Percentiles rank a stretch among this genome's conserved stretches.
Conservation (phyloP, 164 flowering plant species). For the Pachysandra terminalis region DNA sequence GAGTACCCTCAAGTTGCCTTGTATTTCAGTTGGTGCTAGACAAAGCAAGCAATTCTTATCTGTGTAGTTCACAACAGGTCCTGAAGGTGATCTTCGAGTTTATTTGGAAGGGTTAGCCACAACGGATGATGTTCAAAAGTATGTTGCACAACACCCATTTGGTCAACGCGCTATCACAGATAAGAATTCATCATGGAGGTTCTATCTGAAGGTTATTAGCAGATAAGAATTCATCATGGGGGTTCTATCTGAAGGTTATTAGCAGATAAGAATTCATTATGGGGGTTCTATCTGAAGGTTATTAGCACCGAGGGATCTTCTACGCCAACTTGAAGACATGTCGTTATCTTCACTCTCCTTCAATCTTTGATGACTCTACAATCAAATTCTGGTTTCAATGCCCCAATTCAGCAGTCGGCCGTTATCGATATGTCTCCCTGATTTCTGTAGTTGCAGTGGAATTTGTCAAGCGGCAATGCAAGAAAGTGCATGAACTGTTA, state of each 20-base stretch:
- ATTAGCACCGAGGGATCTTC: not conserved
- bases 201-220: too few species aligned
- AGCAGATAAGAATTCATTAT: too few species aligned
- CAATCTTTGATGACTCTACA: too few species aligned
- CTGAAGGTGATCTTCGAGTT: slow-evolving; percentile 71
- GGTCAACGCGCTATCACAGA: slow-evolving; percentile 67
- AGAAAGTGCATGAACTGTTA: not conserved
- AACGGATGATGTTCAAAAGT: slow-evolving; percentile 51
- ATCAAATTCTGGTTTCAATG: too few species aligned
- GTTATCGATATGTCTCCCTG: not conserved
- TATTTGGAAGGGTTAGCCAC: slow-evolving; percentile 55
- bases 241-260: too few species aligned
- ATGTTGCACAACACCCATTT: slow-evolving; percentile 62
- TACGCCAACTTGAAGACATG: not conserved
- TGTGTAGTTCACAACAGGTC: slow-evolving; percentile 39
- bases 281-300: slow-evolving; percentile 56
- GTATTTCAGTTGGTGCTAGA: not conserved
- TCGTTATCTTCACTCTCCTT: too few species aligned
- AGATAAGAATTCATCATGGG: too few species aligned
- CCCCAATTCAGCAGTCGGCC: not conserved
- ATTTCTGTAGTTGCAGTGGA: not conserved
- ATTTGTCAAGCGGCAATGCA: not conserved
- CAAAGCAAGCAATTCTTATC: not conserved
- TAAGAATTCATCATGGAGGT: slow-evolving; percentile 31
- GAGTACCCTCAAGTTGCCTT: not conserved